Evolutionary conservation across 2,329 filamentous ascomycete species (phyloP).

Genomic region (Fusarium sterilihyphosum): DNA sequence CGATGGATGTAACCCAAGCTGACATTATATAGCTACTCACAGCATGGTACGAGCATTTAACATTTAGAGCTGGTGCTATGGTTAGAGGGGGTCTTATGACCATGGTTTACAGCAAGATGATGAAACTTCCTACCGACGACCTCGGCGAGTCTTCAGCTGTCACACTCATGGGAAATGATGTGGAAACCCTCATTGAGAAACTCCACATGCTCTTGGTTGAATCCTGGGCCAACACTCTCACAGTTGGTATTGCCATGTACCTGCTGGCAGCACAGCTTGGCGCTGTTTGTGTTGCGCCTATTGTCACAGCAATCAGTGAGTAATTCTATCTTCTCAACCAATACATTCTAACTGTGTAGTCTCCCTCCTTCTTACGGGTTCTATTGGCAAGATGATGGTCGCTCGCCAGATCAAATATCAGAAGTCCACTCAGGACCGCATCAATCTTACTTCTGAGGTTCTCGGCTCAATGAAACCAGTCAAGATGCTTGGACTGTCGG

Average conservation of each 20-base stretch:
- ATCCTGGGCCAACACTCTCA: constrained; percentile 46
- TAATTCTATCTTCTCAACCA: not conserved
- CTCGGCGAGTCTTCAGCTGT: constrained; percentile 45
- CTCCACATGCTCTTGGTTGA: constrained; percentile 45
- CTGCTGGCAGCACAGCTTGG: constrained; percentile 47
- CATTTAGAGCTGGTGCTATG: constrained; percentile 45
- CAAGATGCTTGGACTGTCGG: constrained; percentile 49
- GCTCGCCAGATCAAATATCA: constrained; percentile 45
- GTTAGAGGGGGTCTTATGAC: constrained; percentile 46
- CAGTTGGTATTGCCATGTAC: constrained; percentile 46
- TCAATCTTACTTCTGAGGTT: constrained; percentile 48
- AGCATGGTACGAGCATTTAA: constrained; percentile 48
- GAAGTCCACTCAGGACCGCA: constrained; percentile 47
- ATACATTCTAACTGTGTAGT: constrained; percentile 16
- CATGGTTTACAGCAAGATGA: constrained; percentile 45
- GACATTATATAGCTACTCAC: constrained; percentile 23
- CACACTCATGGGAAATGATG: constrained; percentile 47
- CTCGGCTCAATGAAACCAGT: constrained; percentile 47
- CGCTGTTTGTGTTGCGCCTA: constrained; percentile 47
- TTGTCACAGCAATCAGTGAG: constrained; percentile 46
- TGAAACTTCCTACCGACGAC: constrained; percentile 41
- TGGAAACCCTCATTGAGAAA: constrained; percentile 44
- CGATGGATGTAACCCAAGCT: not conserved
- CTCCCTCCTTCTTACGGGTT: constrained; percentile 34
- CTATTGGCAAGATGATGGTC: constrained; percentile 42